phyloP scores from a whole-genome alignment of 495 filamentous ascomycete genomes.

The Parathielavia appendiculata region DNA sequence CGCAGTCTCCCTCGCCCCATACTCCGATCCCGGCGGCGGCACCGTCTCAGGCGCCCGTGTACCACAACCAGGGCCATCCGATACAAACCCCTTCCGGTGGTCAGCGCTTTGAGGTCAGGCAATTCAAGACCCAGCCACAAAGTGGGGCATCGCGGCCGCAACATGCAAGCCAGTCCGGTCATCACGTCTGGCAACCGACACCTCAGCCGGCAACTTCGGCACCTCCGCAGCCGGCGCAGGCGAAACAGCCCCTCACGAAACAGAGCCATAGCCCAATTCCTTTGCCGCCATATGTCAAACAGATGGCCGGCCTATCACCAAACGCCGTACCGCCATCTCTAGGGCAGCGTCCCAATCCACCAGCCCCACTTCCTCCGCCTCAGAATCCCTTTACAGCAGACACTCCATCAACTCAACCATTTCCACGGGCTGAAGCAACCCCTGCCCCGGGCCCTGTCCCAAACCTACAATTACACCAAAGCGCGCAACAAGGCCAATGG shows the following conservation, averaged over 20 bases:
- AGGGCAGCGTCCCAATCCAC: conserved; percentile 13
- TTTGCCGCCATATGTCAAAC: conserved; percentile 29
- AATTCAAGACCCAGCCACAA: conserved; percentile 45
- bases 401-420: background rate
- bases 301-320: conserved; percentile 8
- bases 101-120: conserved; percentile 23
- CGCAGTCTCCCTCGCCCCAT: conserved; percentile 6
- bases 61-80: conserved; percentile 14
- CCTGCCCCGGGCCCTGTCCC: background rate
- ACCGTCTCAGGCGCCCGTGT: conserved; percentile 10
- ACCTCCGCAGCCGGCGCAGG: background rate
- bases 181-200: conserved; percentile 22
- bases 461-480: background rate
- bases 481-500: background rate
- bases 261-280: conserved; percentile 35
- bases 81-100: conserved; percentile 6
- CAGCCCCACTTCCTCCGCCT: background rate
- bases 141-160: conserved; percentile 36
- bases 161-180: conserved; percentile 7
- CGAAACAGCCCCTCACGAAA: conserved; percentile 19
- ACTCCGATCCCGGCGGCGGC: background rate
- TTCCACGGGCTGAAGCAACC: background rate
- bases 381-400: background rate
- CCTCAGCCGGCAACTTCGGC: conserved; percentile 8
- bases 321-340: conserved; percentile 13